These are phyloP conservation scores for Termitomyces sp. DNA, from an alignment of 768 basidiomycete genomes.

Conservation along the genomic window DNA sequence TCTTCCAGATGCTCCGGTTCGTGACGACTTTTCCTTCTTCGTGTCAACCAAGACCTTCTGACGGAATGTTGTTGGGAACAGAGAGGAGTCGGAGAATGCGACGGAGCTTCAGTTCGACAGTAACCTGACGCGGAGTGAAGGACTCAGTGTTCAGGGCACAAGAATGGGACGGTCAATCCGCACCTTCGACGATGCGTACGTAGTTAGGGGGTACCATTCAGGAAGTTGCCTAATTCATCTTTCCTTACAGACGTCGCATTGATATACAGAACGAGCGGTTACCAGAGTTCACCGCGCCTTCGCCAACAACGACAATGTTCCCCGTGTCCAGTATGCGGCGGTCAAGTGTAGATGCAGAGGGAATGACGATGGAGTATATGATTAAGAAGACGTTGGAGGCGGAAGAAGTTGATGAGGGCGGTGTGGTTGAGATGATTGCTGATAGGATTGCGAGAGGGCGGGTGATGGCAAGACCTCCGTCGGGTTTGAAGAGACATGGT, in stretches of 20 bases:
- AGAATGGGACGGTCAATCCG: conserved; percentile 60
- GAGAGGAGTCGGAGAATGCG: conserved; percentile 77
- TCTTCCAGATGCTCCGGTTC: conserved; percentile 86
- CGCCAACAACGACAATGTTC: conserved; percentile 38
- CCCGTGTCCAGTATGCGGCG: conserved; percentile 63
- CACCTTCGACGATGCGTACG: conserved; percentile 75
- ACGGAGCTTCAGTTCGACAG: conserved; percentile 55
- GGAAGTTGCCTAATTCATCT: background rate
- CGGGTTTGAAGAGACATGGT: conserved; percentile 61
- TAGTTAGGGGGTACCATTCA: background rate
- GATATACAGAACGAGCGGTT: conserved; percentile 76
- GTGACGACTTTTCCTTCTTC: conserved; percentile 20
- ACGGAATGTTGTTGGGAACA: conserved; percentile 19
- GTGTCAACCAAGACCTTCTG: background rate
- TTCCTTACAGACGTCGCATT: conserved; percentile 52
- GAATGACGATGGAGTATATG: conserved; percentile 59
- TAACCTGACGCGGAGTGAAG: conserved; percentile 32
- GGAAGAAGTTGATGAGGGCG: conserved; percentile 45
- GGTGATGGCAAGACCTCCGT: conserved; percentile 39
- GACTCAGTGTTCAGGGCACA: conserved; percentile 58
- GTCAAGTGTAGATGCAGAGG: conserved; percentile 36
- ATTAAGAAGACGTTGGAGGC: conserved; percentile 63
- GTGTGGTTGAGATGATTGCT: conserved; percentile 56
- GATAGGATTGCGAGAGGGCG: conserved; percentile 57
- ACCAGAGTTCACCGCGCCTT: conserved; percentile 45